A percentile compares a stretch with the other conserved stretches of the same genome.
Conservation (phyloP, 106 monocot species). For the Acorus calamus region DNA sequence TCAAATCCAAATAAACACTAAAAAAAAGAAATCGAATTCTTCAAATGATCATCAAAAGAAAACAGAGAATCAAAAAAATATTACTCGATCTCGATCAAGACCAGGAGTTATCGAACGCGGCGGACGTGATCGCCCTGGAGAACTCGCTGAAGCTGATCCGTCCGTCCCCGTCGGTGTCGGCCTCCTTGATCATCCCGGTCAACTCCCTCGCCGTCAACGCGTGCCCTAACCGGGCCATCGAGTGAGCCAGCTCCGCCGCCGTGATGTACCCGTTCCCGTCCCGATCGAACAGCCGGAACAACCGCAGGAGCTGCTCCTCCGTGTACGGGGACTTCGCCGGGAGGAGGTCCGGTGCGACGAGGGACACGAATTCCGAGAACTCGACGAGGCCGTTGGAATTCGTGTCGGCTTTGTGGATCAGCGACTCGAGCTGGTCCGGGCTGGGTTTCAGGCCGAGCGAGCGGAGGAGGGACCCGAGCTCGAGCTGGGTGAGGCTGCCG, state of each 20-base stretch:
- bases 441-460: constrained; percentile 66
- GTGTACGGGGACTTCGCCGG: constrained; percentile 45
- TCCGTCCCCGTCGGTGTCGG: constrained; percentile 75
- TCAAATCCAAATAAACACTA: too few species aligned
- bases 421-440: constrained; percentile 51
- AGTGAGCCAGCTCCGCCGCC: constrained; percentile 80
- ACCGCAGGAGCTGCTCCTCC: constrained; percentile 47
- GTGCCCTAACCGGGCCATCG: constrained; percentile 80
- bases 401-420: constrained; percentile 67
- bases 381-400: constrained; percentile 80
- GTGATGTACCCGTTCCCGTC: constrained; percentile 81
- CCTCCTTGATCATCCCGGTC: constrained; percentile 91
- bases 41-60: too few species aligned
- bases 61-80: neutral
- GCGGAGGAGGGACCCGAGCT: constrained; percentile 79
- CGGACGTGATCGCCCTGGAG: constrained; percentile 62
- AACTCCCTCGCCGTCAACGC: constrained; percentile 71
- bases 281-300: constrained; percentile 72
- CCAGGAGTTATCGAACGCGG: constrained; percentile 69
- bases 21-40: too few species aligned
- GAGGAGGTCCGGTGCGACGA: constrained; percentile 34
- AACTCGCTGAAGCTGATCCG: constrained; percentile 73
- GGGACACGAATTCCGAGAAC: constrained; percentile 78
- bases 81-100: constrained; percentile 14
- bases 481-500: constrained; percentile 78